Evolutionary conservation across 2,329 filamentous ascomycete species (phyloP).

Genomic region (Ophiostoma fasciatum): DNA sequence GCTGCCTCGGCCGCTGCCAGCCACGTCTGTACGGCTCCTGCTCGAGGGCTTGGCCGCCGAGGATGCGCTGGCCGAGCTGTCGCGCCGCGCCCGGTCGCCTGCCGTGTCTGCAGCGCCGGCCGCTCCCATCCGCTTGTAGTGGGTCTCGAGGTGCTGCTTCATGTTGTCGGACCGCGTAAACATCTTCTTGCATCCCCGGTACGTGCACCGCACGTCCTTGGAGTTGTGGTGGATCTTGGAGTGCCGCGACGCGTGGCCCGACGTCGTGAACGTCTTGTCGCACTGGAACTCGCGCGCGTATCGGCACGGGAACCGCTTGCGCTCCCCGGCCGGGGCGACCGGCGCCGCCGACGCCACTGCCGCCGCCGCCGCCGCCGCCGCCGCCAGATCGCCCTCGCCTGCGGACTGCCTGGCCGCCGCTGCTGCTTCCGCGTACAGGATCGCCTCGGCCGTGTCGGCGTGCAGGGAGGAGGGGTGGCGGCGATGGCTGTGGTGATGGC

Average conservation of each 20-base stretch:
- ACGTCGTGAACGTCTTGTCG: constrained; percentile 70
- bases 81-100: too few relatives aligned
- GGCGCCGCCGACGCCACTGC: too few relatives aligned
- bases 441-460: constrained; percentile 9
- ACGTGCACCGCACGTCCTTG: constrained; percentile 57
- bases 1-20: too few relatives aligned
- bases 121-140: constrained; percentile 44
- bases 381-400: constrained; percentile 30
- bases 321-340: constrained; percentile 19
- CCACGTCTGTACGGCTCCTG: too few relatives aligned
- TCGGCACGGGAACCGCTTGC: constrained; percentile 56
- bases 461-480: too few relatives aligned
- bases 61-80: too few relatives aligned
- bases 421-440: too few relatives aligned
- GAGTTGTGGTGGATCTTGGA: constrained; percentile 74
- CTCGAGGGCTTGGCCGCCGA: too few relatives aligned
- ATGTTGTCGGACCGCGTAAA: constrained; percentile 77
- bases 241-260: constrained; percentile 71
- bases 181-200: constrained; percentile 58
- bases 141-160: constrained; percentile 71
- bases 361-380: too few relatives aligned
- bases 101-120: too few relatives aligned
- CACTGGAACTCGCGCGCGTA: constrained; percentile 57
- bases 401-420: too few relatives aligned
- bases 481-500: too few relatives aligned